Base-by-base conservation (phyloP, 108 stramenopile species). In the Mayamaea pseudoterrestris region DNA sequence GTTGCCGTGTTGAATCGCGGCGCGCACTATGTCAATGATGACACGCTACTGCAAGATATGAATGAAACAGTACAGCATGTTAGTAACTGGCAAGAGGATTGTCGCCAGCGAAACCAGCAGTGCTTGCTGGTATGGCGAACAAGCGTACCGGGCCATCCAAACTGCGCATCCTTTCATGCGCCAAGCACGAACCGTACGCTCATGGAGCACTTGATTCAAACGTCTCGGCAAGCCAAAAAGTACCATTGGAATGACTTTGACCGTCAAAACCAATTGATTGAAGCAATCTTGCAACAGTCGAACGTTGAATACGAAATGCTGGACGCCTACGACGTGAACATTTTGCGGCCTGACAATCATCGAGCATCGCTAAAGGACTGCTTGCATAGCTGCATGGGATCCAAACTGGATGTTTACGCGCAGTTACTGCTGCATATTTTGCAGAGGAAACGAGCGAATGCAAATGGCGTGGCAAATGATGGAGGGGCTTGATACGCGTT, bases 1-100 rank as follows among this genome's bases (percentile, higher is more conserved):
- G 65, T 72, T 18, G 28, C 67, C 20, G 62, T 72, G 17, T 29
- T 72, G 16, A 72, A 67, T 41, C 59, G 65, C 17, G 71, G 71
- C 25, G 71, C 71, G 1, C 71, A 72, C 36, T 72, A 72, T 22
- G 42, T 58, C 23, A 48, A 50, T 36, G 66, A 67, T 35, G 40
- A 44, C 5, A 22, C 26, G 18, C 43, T 68, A 3, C 20, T 65
- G 47, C 21, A 47, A 17, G 63, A 48, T 2, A 53, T 71, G 26
- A 22, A 44, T 36, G 27, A 36, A 9, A 56, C 32, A 22, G 36
- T 57, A 23, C 7, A 27, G n/a, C 50, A 61, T 13, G 24, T 65
- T 24, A 21, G 52, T 28, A 31, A 41, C 9, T 57, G 63, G 63
- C 43, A 65, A 39, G 26, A 50, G 25, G 41, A 54, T 37, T 65